Evolutionary conservation across 2,329 filamentous ascomycete genomes (phyloP).

Genomic region (Zymoseptoria brevis): DNA sequence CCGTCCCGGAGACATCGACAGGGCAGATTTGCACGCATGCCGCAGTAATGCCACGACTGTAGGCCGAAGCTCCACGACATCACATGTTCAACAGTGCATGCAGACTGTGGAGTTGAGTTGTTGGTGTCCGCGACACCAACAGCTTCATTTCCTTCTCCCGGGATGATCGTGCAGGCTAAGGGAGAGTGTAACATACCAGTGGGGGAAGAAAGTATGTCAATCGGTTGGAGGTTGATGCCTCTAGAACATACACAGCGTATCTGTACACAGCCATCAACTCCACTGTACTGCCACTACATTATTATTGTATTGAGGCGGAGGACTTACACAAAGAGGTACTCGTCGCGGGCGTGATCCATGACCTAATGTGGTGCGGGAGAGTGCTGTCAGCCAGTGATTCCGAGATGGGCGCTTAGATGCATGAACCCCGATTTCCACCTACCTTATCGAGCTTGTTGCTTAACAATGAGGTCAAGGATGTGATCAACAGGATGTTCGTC

Average conservation of each 20-base stretch:
- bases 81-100: conserved; percentile 11
- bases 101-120: neutral
- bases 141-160: neutral
- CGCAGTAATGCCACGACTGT: neutral
- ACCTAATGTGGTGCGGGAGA: conserved; percentile 36
- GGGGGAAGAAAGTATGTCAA: conserved; percentile 43
- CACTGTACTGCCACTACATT: conserved; percentile 36
- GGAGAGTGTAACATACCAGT: conserved; percentile 31
- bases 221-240: conserved; percentile 42
- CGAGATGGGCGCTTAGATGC: conserved; percentile 18
- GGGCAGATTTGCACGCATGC: conserved; percentile 1
- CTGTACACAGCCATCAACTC: conserved; percentile 28
- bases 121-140: neutral
- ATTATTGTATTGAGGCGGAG: conserved; percentile 39
- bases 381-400: conserved; percentile 27
- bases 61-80: conserved; percentile 1
- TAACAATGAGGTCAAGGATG: conserved; percentile 42
- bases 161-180: neutral
- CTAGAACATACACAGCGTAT: conserved; percentile 48
- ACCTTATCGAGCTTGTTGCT: conserved; percentile 21
- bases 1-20: neutral
- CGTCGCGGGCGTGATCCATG: conserved; percentile 57
- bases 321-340: conserved; percentile 68
- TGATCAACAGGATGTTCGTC: conserved; percentile 71
- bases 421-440: conserved; percentile 9